Percentiles rank a stretch among this genome's conserved stretches.
Evolutionary conservation across 345 rosid genomes (phyloP).

Genomic region (Camelina sativa): DNA sequence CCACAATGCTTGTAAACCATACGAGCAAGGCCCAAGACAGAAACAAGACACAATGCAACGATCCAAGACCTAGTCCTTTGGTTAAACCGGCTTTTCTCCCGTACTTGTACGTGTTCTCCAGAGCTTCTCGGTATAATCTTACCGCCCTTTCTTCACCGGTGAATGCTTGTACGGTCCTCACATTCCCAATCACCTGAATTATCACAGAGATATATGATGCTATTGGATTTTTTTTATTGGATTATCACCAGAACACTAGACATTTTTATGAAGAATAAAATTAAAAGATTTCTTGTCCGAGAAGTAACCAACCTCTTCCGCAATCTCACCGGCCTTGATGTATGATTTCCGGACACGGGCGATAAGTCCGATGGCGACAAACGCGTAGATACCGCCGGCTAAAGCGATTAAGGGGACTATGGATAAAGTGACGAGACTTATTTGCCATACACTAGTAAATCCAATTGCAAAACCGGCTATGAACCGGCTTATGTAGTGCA

Average conservation of each 20-base stretch:
- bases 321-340: slow-evolving; percentile 93
- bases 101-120: slow-evolving; percentile 67
- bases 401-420: slow-evolving; percentile 93
- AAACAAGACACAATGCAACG: slow-evolving; percentile 81
- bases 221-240: too few relatives aligned
- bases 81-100: slow-evolving; percentile 89
- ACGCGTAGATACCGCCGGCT: slow-evolving; percentile 93
- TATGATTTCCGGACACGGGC: slow-evolving; percentile 82
- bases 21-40: slow-evolving; percentile 95
- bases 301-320: slow-evolving; percentile 75
- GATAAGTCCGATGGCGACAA: slow-evolving; percentile 76
- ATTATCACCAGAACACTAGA: not conserved
- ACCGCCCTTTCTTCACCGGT: slow-evolving; percentile 94
- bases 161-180: slow-evolving; percentile 96
- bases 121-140: slow-evolving; percentile 67
- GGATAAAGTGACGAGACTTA: slow-evolving; percentile 89
- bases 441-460: slow-evolving; percentile 91
- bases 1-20: slow-evolving; percentile 89
- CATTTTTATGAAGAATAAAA: too few relatives aligned
- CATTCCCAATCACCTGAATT: slow-evolving; percentile 87
- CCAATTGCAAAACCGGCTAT: slow-evolving; percentile 85
- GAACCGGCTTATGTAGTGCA: slow-evolving; percentile 93
- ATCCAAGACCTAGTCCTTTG: slow-evolving; percentile 91
- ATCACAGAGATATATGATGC: not conserved
- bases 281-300: not conserved